Base-by-base conservation (phyloP, 345 rosid genomes). In the Cochlearia excelsa region DNA sequence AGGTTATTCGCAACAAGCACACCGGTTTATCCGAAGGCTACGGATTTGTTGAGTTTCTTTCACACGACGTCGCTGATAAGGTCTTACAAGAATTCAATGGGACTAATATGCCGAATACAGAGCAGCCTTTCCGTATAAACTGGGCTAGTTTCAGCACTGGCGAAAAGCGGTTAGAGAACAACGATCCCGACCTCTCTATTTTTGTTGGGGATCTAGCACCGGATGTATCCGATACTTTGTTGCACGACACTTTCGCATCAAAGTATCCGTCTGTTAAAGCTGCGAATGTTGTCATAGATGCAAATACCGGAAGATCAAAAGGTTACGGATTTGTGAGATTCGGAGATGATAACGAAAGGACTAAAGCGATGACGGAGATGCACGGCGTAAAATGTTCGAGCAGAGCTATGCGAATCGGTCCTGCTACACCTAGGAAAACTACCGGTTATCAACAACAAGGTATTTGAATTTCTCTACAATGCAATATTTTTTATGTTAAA, bases 261-360 rank as follows among this genome's bases (percentile, higher is more conserved):
- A 89, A 68, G 67, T 93, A 82, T 67, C 85, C 87, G 0, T 93
- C 99, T 3, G 91, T 89, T 70, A 89, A 87, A 78, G 82, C 88
- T 65, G 99, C 95, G 1, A 89, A 82, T 77, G 95, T 93, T 35
- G 97, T 93, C 55, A 74, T 86, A 54, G 99, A 93, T 82, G 91
- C 78, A 49, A 86, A 74, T 67, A 92, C 98, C 16, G 94, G 99
- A n/a, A 91, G 91, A 63, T 86, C 99, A 45, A 93, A 87, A 61
- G 97, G 99, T 35, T 93, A 89, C 38, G 99, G 99, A 28, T 93
- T 93, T 78, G 99, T 93, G 78, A 84, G 99, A 78, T 93, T 92
- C 73, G 95, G 91, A 42, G 97, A 93, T 63, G 95, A 86, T 54
- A 71, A 35, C 54, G 99, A 93, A 63, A 82, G 86, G 68, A 72